Conservation (phyloP, 2,329 filamentous ascomycete species). For the Beauveria asiatica region DNA sequence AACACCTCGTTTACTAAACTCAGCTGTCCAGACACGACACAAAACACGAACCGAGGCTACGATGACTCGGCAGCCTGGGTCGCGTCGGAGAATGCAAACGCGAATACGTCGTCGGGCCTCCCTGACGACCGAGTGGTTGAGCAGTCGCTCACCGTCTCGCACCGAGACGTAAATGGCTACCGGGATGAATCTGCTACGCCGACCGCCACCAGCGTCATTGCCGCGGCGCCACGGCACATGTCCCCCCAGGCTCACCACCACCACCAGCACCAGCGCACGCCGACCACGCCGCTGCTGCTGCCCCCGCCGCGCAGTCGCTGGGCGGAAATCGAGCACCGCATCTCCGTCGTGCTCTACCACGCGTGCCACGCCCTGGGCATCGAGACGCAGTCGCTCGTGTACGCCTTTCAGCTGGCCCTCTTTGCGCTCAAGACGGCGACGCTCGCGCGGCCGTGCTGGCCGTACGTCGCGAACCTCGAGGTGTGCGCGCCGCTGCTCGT, state of each 20-base stretch:
- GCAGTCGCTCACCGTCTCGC: slow-evolving; percentile 6
- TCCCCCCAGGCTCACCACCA: not conserved
- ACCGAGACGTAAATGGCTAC: slow-evolving; percentile 1
- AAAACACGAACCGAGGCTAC: slow-evolving; percentile 17
- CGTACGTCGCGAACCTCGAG: slow-evolving; percentile 56
- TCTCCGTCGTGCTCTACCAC: slow-evolving; percentile 28
- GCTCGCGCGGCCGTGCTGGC: slow-evolving; percentile 61
- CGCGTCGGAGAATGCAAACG: not conserved
- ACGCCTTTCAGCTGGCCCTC: slow-evolving; percentile 44
- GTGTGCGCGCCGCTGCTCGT: slow-evolving; percentile 59
- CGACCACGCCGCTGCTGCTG: slow-evolving; percentile 38
- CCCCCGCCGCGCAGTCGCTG: slow-evolving; percentile 35
- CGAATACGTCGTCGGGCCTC: not conserved
- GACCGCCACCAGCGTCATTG: not conserved
- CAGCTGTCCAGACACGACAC: not conserved
- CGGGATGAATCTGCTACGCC: not conserved
- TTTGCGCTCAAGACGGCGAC: slow-evolving; percentile 63
- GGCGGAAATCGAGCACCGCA: slow-evolving; percentile 25
- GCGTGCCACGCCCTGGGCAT: slow-evolving; percentile 17
- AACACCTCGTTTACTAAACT: not conserved
- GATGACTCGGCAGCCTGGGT: not conserved
- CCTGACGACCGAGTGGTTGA: not conserved
- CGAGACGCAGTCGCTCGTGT: slow-evolving; percentile 25
- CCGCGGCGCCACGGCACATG: not conserved
- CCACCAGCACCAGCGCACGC: not conserved